These are phyloP conservation scores for Hordeum pubiflorum DNA, from an alignment of 202 grass and related monocot genomes.

Conservation along the genomic window DNA sequence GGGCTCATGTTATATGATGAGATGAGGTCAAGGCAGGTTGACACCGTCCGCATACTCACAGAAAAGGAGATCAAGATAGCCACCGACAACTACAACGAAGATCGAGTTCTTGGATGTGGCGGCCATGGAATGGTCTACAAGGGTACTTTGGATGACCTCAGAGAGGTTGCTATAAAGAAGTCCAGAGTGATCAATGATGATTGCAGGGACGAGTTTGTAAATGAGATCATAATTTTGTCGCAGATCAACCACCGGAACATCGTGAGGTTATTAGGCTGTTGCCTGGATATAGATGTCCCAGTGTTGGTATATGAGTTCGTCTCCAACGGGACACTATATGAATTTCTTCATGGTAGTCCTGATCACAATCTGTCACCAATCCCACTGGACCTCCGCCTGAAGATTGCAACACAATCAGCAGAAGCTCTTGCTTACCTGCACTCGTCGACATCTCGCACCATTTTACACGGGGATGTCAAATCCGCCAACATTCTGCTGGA, in stretches of 20 bases:
- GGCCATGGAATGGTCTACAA: constrained; percentile 50
- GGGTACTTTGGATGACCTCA: constrained; percentile 34
- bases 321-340: constrained; percentile 37
- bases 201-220: constrained; percentile 46
- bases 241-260: constrained; percentile 57
- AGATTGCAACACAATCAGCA: constrained; percentile 36
- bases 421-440: constrained; percentile 51
- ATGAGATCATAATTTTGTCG: constrained; percentile 68
- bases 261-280: constrained; percentile 51
- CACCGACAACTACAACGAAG: constrained; percentile 30
- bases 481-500: constrained; percentile 52
- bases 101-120: constrained; percentile 37
- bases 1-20: constrained; percentile 31
- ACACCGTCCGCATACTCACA: constrained; percentile 23
- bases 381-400: constrained; percentile 35
- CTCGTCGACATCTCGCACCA: constrained; percentile 39
- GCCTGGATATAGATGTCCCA: constrained; percentile 49
- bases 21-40: constrained; percentile 31
- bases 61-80: constrained; percentile 43
- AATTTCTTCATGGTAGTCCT: constrained; percentile 38
- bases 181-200: constrained; percentile 35
- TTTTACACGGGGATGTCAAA: constrained; percentile 58
- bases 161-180: constrained; percentile 61
- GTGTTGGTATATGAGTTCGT: constrained; percentile 69
- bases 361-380: background rate